Base-by-base conservation (phyloP, 2,329 filamentous ascomycete species). In the Ophiocordyceps camponoti-leonardi region DNA sequence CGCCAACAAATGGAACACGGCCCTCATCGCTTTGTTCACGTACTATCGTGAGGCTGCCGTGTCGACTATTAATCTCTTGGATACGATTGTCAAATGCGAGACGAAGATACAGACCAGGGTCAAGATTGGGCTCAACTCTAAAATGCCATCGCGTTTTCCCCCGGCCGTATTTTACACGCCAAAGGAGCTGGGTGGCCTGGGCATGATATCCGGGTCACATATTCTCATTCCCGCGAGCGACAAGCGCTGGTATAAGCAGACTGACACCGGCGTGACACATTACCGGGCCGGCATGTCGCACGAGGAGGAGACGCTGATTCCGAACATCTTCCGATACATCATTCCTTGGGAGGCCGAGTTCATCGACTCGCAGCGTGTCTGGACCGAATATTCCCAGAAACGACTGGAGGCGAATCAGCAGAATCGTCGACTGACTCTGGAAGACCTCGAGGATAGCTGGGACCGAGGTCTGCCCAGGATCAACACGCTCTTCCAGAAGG, bases 1-100 rank as follows among this genome's bases (percentile, higher is more conserved):
- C 58, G 92, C 93, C 42, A 98, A 98, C 67, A 98, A 98, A 67
- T 98, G 93, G 92, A 98, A 98, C 65, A 98, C 92, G 0, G 92
- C 86, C 1, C 66, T 98, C 53, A 98, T 98, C 56, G 88, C 92
- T 1, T 75, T 98, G 23, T 98, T 98, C 67, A 96, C 92, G 0
- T 98, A 98, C 65, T 98, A 98, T 60, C 86, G 92, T 61, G 92
- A 98, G 61, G 92, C 92, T 43, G 92, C 92, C 16, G 90, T 96
- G 1, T 94, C 90, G 1, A 98, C 93, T 0, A 86, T 96, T 49
- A 84, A 86, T 49, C 71, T 98, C 5, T 74, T 98, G 3, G 92
- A 98, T 59, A 95, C 90, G 0, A 98, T 98, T 54, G 92, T 98
- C 61, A 98, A 98, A 67, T 98, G 92, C 54, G 92, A 98, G 65